Evolutionary conservation across 441 rosid genomes (phyloP), one percentile per base, ranked within the genome.

Genomic region (Viola pubescens): DNA sequence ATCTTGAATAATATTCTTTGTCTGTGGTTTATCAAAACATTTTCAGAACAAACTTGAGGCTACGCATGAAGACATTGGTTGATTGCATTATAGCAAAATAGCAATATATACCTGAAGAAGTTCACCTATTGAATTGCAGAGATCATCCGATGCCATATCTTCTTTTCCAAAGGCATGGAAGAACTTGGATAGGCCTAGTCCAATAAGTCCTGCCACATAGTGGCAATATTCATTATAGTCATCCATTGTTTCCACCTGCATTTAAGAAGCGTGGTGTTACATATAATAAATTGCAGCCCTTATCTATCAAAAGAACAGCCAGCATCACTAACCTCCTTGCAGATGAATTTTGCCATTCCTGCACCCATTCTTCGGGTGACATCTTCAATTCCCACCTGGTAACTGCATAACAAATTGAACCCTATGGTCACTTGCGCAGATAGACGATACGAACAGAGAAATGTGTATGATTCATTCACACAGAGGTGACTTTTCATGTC

Each of bases 331-430:
- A 56, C 72, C 55, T 72, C 72, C 69, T 86, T 82, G 89, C 88
- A 80, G 57, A 94, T 94, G 73, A 87, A 94, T 72, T 94, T 88
- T 52, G 94, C 96, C 97, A 94, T 94, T 67, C 97, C 97, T 46
- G 94, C 97, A 72, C 99, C 97, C 97, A 94, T 90, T 75, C 83
- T 79, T 71, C 59, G 76, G 61, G 97, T 90, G 52, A 82, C 85
- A 62, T 94, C 91, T 75, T 80, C 89, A 0, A 91, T 87, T 58
- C 89, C 95, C 68, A 82, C 83, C 71, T 84, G 94, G 52, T 62
- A 72, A 63, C 75, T 72, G 56, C 51, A 66, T 13, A 62, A 54
- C 7, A 41, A 42, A 63, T 42, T 58, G 43, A 50, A 37, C 19
- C 41, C 39, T 38, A 46, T 52, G 38, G 7, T 19, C 7, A 7